These are phyloP conservation scores for Schizothecium vesticola DNA, from an alignment of 495 filamentous ascomycete species.

Conservation along the genomic window DNA sequence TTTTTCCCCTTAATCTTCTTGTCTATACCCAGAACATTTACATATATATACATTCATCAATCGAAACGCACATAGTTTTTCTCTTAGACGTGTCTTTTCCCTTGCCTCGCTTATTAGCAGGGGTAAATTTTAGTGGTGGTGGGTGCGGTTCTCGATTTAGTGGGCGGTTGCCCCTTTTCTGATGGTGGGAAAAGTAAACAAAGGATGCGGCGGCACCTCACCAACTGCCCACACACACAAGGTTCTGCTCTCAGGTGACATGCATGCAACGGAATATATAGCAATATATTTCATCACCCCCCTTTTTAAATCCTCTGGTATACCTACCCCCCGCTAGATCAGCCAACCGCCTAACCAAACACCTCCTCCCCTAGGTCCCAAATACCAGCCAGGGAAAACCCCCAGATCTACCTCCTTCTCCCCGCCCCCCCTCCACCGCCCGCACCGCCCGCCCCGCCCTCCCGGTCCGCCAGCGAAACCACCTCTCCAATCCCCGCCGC, in stretches of 20 bases:
- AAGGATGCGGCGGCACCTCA: not conserved
- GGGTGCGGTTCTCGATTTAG: no score
- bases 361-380: no score
- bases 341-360: no score
- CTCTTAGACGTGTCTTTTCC: not conserved
- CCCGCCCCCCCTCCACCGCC: slow-evolving; percentile 38
- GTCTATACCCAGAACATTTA: not conserved
- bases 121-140: no score
- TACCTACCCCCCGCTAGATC: no score
- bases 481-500: slow-evolving; percentile 94
- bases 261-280: not conserved
- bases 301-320: no score
- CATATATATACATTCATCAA: not conserved
- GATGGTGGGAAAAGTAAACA: not conserved
- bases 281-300: not conserved
- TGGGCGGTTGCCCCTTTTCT: not conserved
- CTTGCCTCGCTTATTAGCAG: no score
- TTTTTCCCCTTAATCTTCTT: not conserved
- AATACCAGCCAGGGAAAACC: no score
- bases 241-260: no score
- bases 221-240: not conserved
- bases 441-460: slow-evolving; percentile 42
- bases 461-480: slow-evolving; percentile 69
- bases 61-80: not conserved
- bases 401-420: slow-evolving; percentile 19